phyloP scores from a whole-genome alignment of 371 early-diverging fungal species.

The Mortierella sp. region DNA sequence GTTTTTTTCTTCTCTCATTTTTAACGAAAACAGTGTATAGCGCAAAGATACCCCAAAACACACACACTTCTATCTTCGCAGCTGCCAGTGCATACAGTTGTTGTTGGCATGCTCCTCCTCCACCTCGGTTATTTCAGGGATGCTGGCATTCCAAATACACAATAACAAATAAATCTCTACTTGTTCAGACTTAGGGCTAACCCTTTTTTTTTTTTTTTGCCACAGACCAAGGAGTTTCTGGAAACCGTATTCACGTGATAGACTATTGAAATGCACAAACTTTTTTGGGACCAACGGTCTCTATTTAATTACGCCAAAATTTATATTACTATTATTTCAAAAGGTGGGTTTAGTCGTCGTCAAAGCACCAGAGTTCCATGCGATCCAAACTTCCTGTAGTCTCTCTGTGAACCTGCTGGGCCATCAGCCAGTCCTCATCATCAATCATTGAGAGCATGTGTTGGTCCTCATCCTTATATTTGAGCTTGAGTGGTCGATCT shows the following conservation, averaged over 20 bases:
- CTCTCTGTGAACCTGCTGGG: conserved; percentile 72
- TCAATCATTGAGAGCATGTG: conserved; percentile 91
- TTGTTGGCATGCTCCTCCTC: not conserved
- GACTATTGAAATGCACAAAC: no score
- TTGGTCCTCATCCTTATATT: conserved; percentile 92
- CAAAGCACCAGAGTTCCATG: conserved; percentile 77
- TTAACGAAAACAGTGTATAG: no score
- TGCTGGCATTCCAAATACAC: not conserved
- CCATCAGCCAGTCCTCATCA: conserved; percentile 92
- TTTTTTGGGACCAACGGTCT: no score
- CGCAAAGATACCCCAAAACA: no score
- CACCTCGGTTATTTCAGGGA: not conserved
- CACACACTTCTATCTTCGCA: not conserved
- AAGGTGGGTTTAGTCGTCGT: conserved; percentile 20
- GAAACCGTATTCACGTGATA: no score
- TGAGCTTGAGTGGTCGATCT: conserved; percentile 67
- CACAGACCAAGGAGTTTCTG: no score
- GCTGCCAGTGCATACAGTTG: no score
- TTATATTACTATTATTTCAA: not conserved
- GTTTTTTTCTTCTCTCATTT: no score
- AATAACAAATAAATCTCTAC: not conserved
- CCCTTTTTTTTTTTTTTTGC: no score
- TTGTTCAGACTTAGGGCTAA: no score
- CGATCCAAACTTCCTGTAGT: conserved; percentile 60
- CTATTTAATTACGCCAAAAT: not conserved